phyloP scores from a whole-genome alignment of 1,139 yeast genomes.

The Yamadazyma membranifaciens region DNA sequence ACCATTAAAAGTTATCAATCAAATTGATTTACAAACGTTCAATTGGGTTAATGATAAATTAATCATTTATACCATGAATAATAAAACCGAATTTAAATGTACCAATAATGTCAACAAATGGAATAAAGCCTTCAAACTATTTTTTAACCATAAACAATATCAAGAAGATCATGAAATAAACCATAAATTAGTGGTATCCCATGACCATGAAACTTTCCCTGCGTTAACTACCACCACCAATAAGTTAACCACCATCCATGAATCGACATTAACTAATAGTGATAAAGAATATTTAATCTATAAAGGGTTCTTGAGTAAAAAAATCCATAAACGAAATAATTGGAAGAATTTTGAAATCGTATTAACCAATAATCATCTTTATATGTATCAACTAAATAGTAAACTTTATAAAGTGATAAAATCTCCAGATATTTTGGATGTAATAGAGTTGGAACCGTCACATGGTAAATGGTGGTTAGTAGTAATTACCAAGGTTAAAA shows the following conservation, averaged over 20 bases:
- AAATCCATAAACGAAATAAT: not conserved
- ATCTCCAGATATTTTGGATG: constrained; percentile 45
- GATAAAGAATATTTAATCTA: not conserved
- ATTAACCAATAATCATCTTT: constrained; percentile 1
- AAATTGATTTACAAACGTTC: constrained; percentile 20
- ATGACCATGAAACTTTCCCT: not conserved
- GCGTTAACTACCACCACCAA: not conserved
- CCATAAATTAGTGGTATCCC: not conserved
- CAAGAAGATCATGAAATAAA: not conserved
- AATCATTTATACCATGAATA: constrained; percentile 38
- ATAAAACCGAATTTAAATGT: constrained; percentile 44
- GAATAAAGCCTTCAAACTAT: constrained; percentile 34
- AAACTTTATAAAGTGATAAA: constrained; percentile 17
- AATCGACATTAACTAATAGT: not conserved
- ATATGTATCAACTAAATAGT: constrained; percentile 1
- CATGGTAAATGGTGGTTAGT: constrained; percentile 42
- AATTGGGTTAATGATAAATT: constrained; percentile 33
- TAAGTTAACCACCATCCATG: not conserved
- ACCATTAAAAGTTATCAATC: constrained; percentile 46
- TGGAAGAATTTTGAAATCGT: constrained; percentile 2
- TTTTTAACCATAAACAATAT: constrained; percentile 13
- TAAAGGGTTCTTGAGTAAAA: not conserved
- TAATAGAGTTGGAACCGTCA: constrained; percentile 51
- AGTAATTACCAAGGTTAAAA: constrained; percentile 46
- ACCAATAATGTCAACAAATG: constrained; percentile 37